Base-by-base conservation (phyloP, 2,329 filamentous ascomycete genomes). In the Neofusicoccum laricinum region DNA sequence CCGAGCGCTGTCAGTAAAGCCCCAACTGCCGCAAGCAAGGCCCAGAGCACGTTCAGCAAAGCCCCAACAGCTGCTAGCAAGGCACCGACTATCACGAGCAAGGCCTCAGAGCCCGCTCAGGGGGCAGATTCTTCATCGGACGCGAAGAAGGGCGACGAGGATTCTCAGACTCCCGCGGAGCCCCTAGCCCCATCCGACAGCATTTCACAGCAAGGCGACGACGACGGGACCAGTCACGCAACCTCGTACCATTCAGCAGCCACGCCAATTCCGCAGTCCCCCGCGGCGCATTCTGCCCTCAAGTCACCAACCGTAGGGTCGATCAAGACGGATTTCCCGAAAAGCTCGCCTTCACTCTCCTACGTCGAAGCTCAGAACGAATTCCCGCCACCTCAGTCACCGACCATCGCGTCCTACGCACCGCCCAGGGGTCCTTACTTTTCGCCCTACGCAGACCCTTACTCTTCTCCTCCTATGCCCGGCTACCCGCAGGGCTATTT, bases 401-500 rank as follows among this genome's bases (percentile, higher is more conserved):
- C 63, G 2, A 50, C 55, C 6, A 19, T 53, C 17, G 40, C 55
- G 25, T 58, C 63, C 1, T 61, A 51, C 45, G 45, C 63, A 45
- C 63, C 25, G 30, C 36, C 63, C 3, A 36, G 63, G 19, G 45
- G 36, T 8, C 55, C 63, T 25, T 76, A 76, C 68, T 66, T 69
- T 78, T 84, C 69, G 15, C 43, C 53, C 4, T 61, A 43, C 38
- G 53, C 46, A 34, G 63, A 64, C 45, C 55, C 53, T 15, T 64
- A 64, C 36, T 84, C 82, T 73, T 93, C 87, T 84, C 93, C 89
- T 75, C 87, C 84, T 67, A 92, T 81, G 92, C 69, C 72, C 34
- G 71, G 71, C 25, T 77, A 78, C 66, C 74, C 76, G 68, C 74
- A 72, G 34, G 69, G 74, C 55, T 75, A 75, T 68, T 76, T 76